These are phyloP conservation scores for Leccinellum albellum DNA, from an alignment of 768 basidiomycete species.

Conservation along the genomic window DNA sequence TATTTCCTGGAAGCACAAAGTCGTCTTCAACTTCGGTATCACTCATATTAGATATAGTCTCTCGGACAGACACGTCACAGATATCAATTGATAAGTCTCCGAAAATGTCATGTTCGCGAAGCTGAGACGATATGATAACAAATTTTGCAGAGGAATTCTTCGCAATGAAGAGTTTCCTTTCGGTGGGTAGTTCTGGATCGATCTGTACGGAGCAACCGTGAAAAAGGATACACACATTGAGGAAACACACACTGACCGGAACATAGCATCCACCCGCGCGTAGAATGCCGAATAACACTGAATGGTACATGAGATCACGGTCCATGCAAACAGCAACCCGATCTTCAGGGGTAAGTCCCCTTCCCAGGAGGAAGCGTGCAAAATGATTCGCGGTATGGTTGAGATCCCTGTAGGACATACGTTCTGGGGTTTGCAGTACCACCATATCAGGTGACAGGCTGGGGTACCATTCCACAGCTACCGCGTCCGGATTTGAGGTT, in stretches of 20 bases:
- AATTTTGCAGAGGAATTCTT: conserved; percentile 39
- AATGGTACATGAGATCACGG: conserved; percentile 40
- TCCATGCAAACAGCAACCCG: conserved; percentile 45
- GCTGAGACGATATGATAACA: conserved; percentile 35
- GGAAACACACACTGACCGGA: conserved; percentile 34
- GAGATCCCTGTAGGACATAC: conserved; percentile 33
- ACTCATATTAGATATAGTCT: conserved; percentile 27
- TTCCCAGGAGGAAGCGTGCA: conserved; percentile 38
- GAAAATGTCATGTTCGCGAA: conserved; percentile 8
- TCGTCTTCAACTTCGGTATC: conserved; percentile 23
- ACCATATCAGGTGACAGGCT: conserved; percentile 2
- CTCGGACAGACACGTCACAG: conserved; percentile 17
- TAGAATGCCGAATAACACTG: conserved; percentile 41
- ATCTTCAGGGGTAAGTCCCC: conserved; percentile 36
- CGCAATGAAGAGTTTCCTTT: conserved; percentile 44
- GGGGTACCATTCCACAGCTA: conserved; percentile 24
- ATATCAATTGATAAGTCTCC: conserved; percentile 22
- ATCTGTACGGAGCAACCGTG: conserved; percentile 33
- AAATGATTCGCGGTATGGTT: conserved; percentile 37
- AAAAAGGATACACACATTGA: not conserved
- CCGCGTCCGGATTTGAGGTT: conserved; percentile 9
- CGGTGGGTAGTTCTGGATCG: conserved; percentile 46
- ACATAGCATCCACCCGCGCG: conserved; percentile 52
- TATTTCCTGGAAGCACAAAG: conserved; percentile 27
- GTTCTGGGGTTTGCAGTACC: conserved; percentile 2